Conservation (phyloP, 2,329 filamentous ascomycete species). For the Colletotrichum destructivum region DNA sequence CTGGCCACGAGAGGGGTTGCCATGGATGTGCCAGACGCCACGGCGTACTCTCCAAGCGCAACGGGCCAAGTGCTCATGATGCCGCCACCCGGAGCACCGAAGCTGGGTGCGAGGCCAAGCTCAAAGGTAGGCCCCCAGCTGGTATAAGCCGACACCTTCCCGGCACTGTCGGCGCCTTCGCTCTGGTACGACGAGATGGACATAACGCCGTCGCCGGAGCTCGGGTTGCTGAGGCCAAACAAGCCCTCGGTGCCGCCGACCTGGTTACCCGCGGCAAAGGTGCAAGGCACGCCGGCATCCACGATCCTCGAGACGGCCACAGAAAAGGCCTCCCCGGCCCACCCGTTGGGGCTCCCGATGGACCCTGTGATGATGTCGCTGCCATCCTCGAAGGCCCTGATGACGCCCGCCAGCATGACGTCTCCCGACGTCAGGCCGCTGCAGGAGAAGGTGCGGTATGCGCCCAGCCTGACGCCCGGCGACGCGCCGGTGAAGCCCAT, state of each 20-base stretch:
- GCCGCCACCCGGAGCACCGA: constrained; percentile 68
- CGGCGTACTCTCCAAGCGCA: constrained; percentile 63
- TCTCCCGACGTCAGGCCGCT: constrained; percentile 52
- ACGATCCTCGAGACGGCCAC: constrained; percentile 67
- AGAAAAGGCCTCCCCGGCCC: constrained; percentile 66
- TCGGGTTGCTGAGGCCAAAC: constrained; percentile 65
- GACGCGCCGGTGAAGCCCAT: constrained; percentile 57
- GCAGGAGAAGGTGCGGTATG: constrained; percentile 57
- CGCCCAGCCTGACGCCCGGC: constrained; percentile 56
- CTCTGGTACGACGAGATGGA: constrained; percentile 68
- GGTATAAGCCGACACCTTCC: constrained; percentile 56
- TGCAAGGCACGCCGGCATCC: constrained; percentile 66
- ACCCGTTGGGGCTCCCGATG: constrained; percentile 65
- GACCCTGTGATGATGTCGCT: constrained; percentile 69
- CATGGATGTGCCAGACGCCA: constrained; percentile 73
- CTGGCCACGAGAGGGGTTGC: constrained; percentile 70
- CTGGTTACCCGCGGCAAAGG: constrained; percentile 67
- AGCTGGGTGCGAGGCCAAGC: constrained; percentile 69
- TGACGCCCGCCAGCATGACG: constrained; percentile 56
- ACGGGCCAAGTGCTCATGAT: constrained; percentile 72
- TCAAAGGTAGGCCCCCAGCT: constrained; percentile 76
- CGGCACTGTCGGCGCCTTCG: constrained; percentile 15
- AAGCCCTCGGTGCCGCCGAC: constrained; percentile 57
- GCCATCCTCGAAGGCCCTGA: constrained; percentile 57
- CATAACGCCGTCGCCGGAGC: constrained; percentile 63